A percentile compares a stretch with the other conserved stretches of the same genome.
Evolutionary conservation across 202 grass and related monocot genomes (phyloP).

Genomic region (Bolboschoenoplectus hybrid): DNA sequence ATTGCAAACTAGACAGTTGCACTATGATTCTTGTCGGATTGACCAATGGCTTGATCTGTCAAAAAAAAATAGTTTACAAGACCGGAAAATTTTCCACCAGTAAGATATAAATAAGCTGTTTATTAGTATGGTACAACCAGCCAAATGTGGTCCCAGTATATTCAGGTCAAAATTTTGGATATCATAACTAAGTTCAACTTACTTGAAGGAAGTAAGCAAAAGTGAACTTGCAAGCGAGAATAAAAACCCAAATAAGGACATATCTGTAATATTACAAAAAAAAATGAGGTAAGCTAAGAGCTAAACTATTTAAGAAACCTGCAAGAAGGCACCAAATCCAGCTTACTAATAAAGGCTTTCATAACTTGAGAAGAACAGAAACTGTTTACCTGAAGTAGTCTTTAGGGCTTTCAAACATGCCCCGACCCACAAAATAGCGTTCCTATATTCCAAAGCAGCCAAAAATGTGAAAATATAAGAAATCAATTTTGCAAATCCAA

Average conservation of each 20-base stretch:
- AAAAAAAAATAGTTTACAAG: conserved; percentile 20
- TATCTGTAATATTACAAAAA: conserved; percentile 63
- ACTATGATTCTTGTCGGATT: conserved; percentile 78
- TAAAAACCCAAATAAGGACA: conserved; percentile 78
- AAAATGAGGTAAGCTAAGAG: conserved; percentile 29
- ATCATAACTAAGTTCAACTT: conserved; percentile 41
- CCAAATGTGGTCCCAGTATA: neutral
- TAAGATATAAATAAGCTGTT: conserved; percentile 27
- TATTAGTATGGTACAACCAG: neutral
- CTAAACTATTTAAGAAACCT: conserved; percentile 17
- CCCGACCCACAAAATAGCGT: conserved; percentile 86
- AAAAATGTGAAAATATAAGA: conserved; percentile 35
- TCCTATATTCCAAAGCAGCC: conserved; percentile 57
- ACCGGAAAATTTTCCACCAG: conserved; percentile 28
- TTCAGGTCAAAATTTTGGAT: conserved; percentile 38
- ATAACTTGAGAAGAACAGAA: neutral
- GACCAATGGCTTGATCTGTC: conserved; percentile 85
- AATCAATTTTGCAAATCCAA: conserved; percentile 3
- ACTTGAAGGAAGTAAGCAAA: conserved; percentile 99
- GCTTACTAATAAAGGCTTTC: conserved; percentile 7
- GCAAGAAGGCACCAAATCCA: conserved; percentile 14
- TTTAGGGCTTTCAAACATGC: conserved; percentile 83
- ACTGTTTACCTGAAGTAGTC: conserved; percentile 73
- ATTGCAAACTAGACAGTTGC: conserved; percentile 58
- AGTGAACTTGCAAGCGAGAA: conserved; percentile 87